These are phyloP conservation scores for Colletotrichum lentis DNA, from an alignment of 2,329 filamentous ascomycete genomes.

Conservation along the genomic window DNA sequence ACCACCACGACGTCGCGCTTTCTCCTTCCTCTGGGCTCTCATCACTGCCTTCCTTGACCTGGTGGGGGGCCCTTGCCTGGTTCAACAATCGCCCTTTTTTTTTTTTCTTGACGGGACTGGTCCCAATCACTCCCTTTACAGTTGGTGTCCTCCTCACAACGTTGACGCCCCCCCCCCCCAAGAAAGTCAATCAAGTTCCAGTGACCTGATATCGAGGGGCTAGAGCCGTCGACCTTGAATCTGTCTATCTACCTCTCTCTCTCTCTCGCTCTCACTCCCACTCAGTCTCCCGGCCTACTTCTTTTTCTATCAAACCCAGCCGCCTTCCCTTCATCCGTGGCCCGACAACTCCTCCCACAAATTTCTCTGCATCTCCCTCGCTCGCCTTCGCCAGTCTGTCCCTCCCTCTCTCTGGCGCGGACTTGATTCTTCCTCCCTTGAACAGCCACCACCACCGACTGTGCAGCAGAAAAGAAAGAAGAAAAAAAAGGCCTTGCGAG, in stretches of 20 bases:
- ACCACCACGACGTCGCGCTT: conserved; percentile 1
- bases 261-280: not conserved
- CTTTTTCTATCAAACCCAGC: conserved; percentile 37
- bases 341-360: conserved; percentile 24
- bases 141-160: conserved; percentile 31
- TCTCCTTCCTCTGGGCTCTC: conserved; percentile 21
- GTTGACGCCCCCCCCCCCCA: conserved; percentile 33
- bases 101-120: conserved; percentile 34
- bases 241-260: conserved; percentile 4
- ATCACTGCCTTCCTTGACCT: conserved; percentile 35
- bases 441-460: conserved; percentile 29
- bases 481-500: conserved; percentile 27
- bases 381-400: conserved; percentile 32
- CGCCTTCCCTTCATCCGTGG: conserved; percentile 38
- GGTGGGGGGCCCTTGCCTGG: conserved; percentile 37
- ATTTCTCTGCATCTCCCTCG: conserved; percentile 35
- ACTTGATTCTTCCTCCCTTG: conserved; percentile 35
- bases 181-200: conserved; percentile 38
- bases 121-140: conserved; percentile 32
- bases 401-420: conserved; percentile 37
- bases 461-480: conserved; percentile 17
- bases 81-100: conserved; percentile 39
- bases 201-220: conserved; percentile 37
- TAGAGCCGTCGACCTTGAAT: conserved; percentile 30
- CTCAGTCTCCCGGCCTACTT: not conserved